Conservation (phyloP, 2,329 filamentous ascomycete genomes). For the Lomentospora prolificans region DNA sequence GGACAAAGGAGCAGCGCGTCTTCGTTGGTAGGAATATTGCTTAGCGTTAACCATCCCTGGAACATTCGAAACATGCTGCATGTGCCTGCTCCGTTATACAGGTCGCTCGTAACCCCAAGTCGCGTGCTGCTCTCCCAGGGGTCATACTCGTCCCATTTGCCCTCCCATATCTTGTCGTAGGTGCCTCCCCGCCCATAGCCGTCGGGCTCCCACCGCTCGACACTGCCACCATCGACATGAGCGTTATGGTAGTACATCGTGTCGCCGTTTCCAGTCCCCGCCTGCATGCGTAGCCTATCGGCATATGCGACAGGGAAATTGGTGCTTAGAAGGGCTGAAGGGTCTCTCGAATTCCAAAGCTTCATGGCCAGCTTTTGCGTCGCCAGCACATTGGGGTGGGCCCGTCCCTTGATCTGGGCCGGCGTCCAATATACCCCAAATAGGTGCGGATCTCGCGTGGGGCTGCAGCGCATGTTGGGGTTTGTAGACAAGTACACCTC, state of each 20-base stretch:
- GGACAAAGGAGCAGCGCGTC: constrained; percentile 66
- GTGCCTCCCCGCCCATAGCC: constrained; percentile 49
- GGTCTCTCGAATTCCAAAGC: constrained; percentile 42
- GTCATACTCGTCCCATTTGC: constrained; percentile 66
- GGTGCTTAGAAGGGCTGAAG: constrained; percentile 30
- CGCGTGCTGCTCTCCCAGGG: constrained; percentile 63
- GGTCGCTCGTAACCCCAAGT: constrained; percentile 52
- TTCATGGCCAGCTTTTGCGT: constrained; percentile 37
- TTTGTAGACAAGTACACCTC: constrained; percentile 44
- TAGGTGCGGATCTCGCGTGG: constrained; percentile 20
- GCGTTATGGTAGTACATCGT: constrained; percentile 44
- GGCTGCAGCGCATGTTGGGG: constrained; percentile 22
- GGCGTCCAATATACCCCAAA: constrained; percentile 30
- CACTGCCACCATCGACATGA: constrained; percentile 53
- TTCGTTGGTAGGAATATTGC: constrained; percentile 51
- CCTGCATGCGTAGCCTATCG: constrained; percentile 45
- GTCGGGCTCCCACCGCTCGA: constrained; percentile 57
- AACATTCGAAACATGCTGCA: constrained; percentile 71
- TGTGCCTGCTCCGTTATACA: constrained; percentile 63
- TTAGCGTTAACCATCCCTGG: constrained; percentile 67
- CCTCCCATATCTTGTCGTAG: constrained; percentile 57
- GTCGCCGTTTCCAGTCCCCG: constrained; percentile 32
- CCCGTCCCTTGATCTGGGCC: constrained; percentile 28
- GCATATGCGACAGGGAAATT: constrained; percentile 47
- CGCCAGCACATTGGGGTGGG: constrained; percentile 27